phyloP scores from a whole-genome alignment of 148 eudicot genomes.

The Rhododendron kiyosumense region DNA sequence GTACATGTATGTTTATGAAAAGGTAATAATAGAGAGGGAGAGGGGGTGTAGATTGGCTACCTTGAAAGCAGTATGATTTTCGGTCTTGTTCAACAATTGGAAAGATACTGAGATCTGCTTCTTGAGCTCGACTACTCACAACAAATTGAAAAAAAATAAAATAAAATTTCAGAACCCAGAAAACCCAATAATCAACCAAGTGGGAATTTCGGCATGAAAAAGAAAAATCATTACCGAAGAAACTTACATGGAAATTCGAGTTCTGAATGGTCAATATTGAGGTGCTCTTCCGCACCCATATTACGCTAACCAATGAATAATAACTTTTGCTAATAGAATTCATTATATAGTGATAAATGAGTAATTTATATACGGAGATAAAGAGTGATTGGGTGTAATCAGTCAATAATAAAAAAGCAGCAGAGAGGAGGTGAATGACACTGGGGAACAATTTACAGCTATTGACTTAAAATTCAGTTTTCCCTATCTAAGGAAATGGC shows the following conservation, averaged over 20 bases:
- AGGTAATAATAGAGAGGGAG: background rate
- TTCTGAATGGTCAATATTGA: constrained; percentile 66
- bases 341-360: too few relatives aligned
- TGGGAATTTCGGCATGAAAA: background rate
- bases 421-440: too few relatives aligned
- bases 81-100: constrained; percentile 60
- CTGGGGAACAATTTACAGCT: too few relatives aligned
- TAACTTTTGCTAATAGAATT: too few relatives aligned
- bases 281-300: constrained; percentile 72
- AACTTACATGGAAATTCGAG: constrained; percentile 66
- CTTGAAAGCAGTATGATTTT: constrained; percentile 82
- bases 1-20: too few relatives aligned
- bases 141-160: constrained; percentile 14
- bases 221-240: background rate
- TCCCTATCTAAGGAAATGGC: too few relatives aligned
- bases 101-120: constrained; percentile 89
- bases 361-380: too few relatives aligned
- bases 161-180: too few relatives aligned
- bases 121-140: constrained; percentile 64
- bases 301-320: background rate
- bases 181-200: background rate
- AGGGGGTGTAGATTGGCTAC: constrained; percentile 24
- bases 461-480: too few relatives aligned
- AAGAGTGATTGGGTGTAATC: too few relatives aligned
- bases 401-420: too few relatives aligned